Conservation (phyloP, 805 yeast species). For the Zygosaccharomyces pseudorouxii region DNA sequence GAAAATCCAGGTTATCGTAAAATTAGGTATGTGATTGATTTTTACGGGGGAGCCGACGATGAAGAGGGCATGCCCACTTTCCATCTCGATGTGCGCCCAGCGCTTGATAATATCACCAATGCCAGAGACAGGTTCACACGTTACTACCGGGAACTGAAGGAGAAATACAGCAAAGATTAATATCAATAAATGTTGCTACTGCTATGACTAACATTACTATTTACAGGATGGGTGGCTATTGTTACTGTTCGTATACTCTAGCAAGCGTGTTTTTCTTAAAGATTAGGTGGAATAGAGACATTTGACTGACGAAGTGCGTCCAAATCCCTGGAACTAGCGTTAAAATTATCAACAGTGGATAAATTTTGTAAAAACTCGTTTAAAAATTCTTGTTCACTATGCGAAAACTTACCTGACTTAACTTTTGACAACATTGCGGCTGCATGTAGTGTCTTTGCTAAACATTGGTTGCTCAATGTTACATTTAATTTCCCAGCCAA, state of each 20-base stretch:
- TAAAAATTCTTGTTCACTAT: constrained; percentile 9
- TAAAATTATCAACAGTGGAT: constrained; percentile 11
- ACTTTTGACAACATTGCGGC: constrained; percentile 13
- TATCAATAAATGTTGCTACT: neutral
- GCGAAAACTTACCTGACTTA: constrained; percentile 11
- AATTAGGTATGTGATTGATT: constrained; percentile 91
- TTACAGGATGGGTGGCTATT: constrained; percentile 2
- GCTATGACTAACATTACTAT: neutral
- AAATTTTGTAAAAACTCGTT: constrained; percentile 12
- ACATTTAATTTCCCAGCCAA: constrained; percentile 18
- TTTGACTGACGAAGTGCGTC: constrained; percentile 14
- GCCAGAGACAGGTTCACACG: constrained; percentile 64
- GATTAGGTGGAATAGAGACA: constrained; percentile 11
- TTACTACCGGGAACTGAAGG: constrained; percentile 38
- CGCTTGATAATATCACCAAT: constrained; percentile 62
- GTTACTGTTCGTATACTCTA: constrained; percentile 1
- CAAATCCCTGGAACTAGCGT: constrained; percentile 15
- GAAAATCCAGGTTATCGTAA: constrained; percentile 49
- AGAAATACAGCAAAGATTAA: neutral
- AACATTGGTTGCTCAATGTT: constrained; percentile 9
- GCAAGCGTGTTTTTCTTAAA: neutral
- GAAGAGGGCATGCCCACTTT: constrained; percentile 87
- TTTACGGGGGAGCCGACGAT: constrained; percentile 93
- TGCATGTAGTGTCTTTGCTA: constrained; percentile 14
- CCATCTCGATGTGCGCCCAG: constrained; percentile 92